A percentile compares a stretch with the other conserved stretches of the same genome.
phyloP scores from a whole-genome alignment of 805 yeast species.

The Yarrowia osloensis region DNA sequence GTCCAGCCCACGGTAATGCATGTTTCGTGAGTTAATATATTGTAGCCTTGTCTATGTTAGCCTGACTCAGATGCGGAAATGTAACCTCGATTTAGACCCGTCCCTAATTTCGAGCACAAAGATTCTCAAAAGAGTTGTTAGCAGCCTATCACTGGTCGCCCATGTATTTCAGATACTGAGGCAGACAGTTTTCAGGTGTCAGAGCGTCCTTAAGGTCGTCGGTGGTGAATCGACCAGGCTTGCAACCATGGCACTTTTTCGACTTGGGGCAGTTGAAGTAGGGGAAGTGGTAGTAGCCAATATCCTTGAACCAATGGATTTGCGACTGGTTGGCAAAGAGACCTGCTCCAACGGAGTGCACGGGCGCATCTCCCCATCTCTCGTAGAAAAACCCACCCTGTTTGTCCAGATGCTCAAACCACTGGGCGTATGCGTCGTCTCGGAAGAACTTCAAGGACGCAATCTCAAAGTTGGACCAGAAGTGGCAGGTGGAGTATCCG shows the following conservation, averaged over 20 bases:
- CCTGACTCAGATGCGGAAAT: too few relatives aligned
- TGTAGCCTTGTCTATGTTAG: too few relatives aligned
- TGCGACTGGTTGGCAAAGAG: slow-evolving; percentile 63
- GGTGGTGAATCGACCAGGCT: slow-evolving; percentile 44
- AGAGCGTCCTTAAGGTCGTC: slow-evolving; percentile 48
- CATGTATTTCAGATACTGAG: slow-evolving; percentile 59
- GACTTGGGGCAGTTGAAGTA: slow-evolving; percentile 70
- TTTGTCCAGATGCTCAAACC: slow-evolving; percentile 66
- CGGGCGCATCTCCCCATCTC: slow-evolving; percentile 96
- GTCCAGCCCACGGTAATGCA: too few relatives aligned
- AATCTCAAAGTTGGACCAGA: slow-evolving; percentile 86
- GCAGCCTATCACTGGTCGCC: not conserved
- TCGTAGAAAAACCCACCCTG: slow-evolving; percentile 87
- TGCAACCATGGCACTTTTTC: slow-evolving; percentile 53
- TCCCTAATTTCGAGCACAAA: too few relatives aligned
- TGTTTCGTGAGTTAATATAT: too few relatives aligned
- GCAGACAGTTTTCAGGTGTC: slow-evolving; percentile 68
- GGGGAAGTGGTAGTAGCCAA: slow-evolving; percentile 74
- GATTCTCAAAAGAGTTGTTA: too few relatives aligned
- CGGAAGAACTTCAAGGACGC: slow-evolving; percentile 76
- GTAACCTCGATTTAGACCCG: too few relatives aligned
- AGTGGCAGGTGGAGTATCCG: slow-evolving; percentile 80
- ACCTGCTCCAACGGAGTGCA: slow-evolving; percentile 49
- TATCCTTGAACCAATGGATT: slow-evolving; percentile 86
- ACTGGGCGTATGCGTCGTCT: slow-evolving; percentile 63